Evolutionary conservation across 1,284 basidiomycete genomes (phyloP).

Genomic region (Ganoderma leucocontextum): DNA sequence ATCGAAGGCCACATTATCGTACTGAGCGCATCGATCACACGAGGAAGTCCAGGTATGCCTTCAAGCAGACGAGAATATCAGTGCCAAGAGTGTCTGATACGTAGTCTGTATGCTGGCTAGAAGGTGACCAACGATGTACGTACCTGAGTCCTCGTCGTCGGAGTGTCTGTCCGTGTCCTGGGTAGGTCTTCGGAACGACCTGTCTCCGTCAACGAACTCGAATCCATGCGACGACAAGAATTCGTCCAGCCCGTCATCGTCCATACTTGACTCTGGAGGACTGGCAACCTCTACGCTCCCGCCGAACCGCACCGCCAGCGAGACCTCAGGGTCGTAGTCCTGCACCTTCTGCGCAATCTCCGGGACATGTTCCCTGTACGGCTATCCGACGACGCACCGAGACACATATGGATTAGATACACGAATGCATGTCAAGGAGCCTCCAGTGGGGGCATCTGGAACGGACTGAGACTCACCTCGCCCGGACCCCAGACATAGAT

Average conservation of each 20-base stretch:
- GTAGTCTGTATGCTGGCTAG: not conserved
- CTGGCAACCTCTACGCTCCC: constrained; percentile 28
- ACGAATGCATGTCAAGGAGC: constrained; percentile 8
- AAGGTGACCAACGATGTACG: constrained; percentile 4
- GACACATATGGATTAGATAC: constrained; percentile 16
- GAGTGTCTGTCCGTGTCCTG: constrained; percentile 35
- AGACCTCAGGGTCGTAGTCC: constrained; percentile 69
- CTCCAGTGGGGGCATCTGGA: constrained; percentile 7
- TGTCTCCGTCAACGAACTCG: constrained; percentile 68
- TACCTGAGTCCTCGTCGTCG: constrained; percentile 41
- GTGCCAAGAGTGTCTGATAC: not conserved
- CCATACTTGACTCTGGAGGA: constrained; percentile 33
- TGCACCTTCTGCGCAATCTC: constrained; percentile 56
- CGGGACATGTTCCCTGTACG: constrained; percentile 60
- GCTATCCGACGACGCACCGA: constrained; percentile 42
- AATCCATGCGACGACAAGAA: constrained; percentile 75
- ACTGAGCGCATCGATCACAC: constrained; percentile 79
- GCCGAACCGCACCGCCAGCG: constrained; percentile 66
- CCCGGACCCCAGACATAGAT: constrained; percentile 74
- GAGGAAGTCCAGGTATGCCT: constrained; percentile 69
- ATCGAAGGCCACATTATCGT: constrained; percentile 89
- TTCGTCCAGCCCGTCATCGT: constrained; percentile 64
- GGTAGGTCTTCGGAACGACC: constrained; percentile 32
- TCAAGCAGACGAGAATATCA: constrained; percentile 6
- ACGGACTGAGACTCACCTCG: constrained; percentile 55